phyloP scores from a whole-genome alignment of 495 filamentous ascomycete species.

The Daldinia caldariorum region DNA sequence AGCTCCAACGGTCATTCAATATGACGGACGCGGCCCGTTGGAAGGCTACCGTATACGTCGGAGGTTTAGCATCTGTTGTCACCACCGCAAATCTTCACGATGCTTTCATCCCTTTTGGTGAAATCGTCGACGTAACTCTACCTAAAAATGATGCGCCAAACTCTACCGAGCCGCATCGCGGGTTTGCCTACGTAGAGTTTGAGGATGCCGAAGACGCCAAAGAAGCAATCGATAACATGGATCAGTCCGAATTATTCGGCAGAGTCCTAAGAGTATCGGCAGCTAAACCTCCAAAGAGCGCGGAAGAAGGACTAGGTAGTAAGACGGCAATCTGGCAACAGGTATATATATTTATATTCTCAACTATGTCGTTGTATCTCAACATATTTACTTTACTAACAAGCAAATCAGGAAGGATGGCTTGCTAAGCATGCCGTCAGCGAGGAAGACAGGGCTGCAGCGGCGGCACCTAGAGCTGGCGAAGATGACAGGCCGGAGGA shows the following conservation, averaged over 20 bases:
- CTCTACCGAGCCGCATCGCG: conserved; percentile 78
- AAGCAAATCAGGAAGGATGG: conserved; percentile 80
- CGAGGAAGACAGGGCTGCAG: conserved; percentile 80
- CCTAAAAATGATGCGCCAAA: conserved; percentile 82
- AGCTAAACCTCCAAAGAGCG: conserved; percentile 92
- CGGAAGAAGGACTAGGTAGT: conserved; percentile 84
- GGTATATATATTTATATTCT: conserved; percentile 62
- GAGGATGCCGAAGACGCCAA: conserved; percentile 85
- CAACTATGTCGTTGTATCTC: conserved; percentile 1
- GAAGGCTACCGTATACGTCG: conserved; percentile 90
- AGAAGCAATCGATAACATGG: conserved; percentile 99
- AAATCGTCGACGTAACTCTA: conserved; percentile 87
- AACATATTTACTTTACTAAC: conserved; percentile 49
- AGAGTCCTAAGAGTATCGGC: conserved; percentile 88
- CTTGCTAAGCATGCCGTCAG: conserved; percentile 88
- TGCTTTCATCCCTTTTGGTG: conserved; percentile 95
- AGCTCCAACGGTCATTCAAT: conserved; percentile 32
- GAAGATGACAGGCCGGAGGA: conserved; percentile 70
- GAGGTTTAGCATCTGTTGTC: conserved; percentile 84
- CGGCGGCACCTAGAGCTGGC: conserved; percentile 64
- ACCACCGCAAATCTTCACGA: conserved; percentile 78
- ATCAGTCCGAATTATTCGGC: conserved; percentile 95
- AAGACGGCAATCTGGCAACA: conserved; percentile 99
- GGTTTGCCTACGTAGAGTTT: conserved; percentile 97
- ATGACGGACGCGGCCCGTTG: conserved; percentile 87